These are phyloP conservation scores for Penicillium canescens DNA, from an alignment of 495 filamentous ascomycete species.

Conservation along the genomic window DNA sequence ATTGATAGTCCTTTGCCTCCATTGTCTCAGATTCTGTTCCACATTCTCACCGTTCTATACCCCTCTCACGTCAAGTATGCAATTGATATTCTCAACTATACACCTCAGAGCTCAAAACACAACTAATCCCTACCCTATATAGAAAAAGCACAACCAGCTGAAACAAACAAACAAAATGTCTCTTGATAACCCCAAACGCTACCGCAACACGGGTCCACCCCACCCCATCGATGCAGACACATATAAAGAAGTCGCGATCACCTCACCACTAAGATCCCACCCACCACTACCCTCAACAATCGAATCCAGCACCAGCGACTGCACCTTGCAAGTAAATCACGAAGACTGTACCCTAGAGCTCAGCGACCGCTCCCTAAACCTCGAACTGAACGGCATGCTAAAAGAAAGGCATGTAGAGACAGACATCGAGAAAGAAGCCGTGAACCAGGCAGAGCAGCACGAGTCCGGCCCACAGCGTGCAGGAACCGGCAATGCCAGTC, in stretches of 20 bases:
- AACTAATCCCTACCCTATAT: too few relatives aligned
- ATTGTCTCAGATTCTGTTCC: too few relatives aligned
- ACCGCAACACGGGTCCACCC: not conserved
- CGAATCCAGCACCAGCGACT: not conserved
- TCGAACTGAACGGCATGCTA: constrained; percentile 1
- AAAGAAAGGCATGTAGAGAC: not conserved
- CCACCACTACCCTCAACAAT: not conserved
- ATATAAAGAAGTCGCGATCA: constrained; percentile 3
- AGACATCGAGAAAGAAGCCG: not conserved
- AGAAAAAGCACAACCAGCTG: not conserved
- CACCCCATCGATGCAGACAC: not conserved
- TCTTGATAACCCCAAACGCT: not conserved
- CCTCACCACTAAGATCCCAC: not conserved
- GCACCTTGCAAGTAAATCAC: constrained; percentile 4
- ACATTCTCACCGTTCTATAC: too few relatives aligned
- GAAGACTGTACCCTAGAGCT: constrained; percentile 3
- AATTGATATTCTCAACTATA: too few relatives aligned
- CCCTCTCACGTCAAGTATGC: too few relatives aligned
- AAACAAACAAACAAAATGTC: not conserved
- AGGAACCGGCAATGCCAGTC: not conserved
- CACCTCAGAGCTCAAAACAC: too few relatives aligned
- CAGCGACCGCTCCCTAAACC: constrained; percentile 1
- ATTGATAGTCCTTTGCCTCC: too few relatives aligned
- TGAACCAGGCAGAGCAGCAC: not conserved
- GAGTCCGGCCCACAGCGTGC: not conserved